Evolutionary conservation across 768 basidiomycete species (phyloP).

Genomic region (Trametes coccinea): DNA sequence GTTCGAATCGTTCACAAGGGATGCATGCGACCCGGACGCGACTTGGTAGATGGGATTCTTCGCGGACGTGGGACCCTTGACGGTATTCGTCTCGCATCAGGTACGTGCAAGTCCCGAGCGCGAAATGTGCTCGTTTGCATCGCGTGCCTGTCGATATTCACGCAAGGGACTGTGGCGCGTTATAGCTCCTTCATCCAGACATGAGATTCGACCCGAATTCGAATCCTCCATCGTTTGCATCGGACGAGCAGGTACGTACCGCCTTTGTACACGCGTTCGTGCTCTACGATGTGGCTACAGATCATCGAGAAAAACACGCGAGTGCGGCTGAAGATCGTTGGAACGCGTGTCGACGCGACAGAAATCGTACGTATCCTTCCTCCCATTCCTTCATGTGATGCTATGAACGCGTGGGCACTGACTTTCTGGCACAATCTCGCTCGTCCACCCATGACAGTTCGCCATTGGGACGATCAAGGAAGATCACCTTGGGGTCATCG

Average conservation of each 20-base stretch:
- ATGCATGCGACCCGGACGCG: background rate
- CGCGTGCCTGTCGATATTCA: background rate
- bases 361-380: constrained; percentile 73
- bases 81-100: constrained; percentile 95
- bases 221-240: constrained; percentile 95
- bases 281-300: constrained; percentile 38
- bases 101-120: constrained; percentile 44
- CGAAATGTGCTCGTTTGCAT: background rate
- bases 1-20: background rate
- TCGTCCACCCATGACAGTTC: constrained; percentile 54
- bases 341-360: constrained; percentile 95
- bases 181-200: constrained; percentile 88
- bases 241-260: constrained; percentile 72
- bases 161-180: background rate
- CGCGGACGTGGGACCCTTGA: constrained; percentile 91
- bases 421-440: background rate
- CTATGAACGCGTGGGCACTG: background rate
- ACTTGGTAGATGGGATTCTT: constrained; percentile 92
- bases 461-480: constrained; percentile 98
- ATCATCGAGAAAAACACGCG: constrained; percentile 93
- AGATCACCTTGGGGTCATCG: constrained; percentile 93
- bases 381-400: background rate
- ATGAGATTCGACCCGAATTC: constrained; percentile 95
- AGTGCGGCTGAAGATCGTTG: constrained; percentile 95
- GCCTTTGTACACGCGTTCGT: constrained; percentile 1